Conservation (phyloP, 306 rosid genomes). For the Pueraria montana region DNA sequence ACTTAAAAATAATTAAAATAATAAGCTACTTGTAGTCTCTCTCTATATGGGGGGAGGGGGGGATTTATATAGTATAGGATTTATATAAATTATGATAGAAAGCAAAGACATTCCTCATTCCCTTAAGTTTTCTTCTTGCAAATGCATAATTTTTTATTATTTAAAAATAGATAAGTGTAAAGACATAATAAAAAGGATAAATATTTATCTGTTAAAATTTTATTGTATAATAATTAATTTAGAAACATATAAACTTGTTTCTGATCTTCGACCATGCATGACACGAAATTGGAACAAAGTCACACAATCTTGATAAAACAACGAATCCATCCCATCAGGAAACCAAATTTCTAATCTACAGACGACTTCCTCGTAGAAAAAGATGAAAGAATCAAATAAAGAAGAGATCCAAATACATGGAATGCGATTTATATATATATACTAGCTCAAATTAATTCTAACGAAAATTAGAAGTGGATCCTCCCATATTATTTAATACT, state of each 20-base stretch:
- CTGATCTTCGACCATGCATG: conserved; percentile 8
- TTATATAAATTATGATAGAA: not conserved
- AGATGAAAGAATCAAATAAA: conserved; percentile 37
- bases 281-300: conserved; percentile 1
- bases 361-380: not conserved
- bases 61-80: not conserved
- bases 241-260: not conserved
- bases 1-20: not conserved
- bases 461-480: not conserved
- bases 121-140: not conserved
- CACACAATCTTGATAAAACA: not conserved
- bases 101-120: not conserved
- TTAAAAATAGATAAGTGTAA: not conserved
- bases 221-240: not conserved
- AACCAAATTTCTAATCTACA: not conserved
- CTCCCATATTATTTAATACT: not conserved
- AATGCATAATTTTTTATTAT: not conserved
- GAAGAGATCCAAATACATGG: not conserved
- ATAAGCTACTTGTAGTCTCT: not conserved
- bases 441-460: not conserved
- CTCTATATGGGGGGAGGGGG: not conserved
- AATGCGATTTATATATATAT: not conserved
- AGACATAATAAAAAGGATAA: not conserved
- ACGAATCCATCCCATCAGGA: not conserved
- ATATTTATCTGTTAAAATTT: not conserved